Base-by-base conservation (phyloP, 108 stramenopile species). In the Nannochloropsis granulata region DNA sequence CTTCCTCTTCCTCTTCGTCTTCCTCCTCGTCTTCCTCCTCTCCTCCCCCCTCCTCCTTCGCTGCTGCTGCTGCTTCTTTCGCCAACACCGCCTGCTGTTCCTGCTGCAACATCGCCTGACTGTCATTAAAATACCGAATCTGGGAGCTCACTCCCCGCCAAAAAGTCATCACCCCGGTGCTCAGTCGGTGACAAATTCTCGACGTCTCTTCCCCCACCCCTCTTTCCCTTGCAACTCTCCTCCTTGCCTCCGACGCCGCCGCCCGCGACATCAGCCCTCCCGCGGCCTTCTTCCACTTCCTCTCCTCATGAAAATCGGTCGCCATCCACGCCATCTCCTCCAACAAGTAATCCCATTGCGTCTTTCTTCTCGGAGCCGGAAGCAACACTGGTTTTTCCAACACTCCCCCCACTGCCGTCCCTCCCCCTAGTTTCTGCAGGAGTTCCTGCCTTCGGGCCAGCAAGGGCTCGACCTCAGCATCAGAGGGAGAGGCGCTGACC, bases 241-340 rank as follows among this genome's bases (percentile, higher is more conserved):
- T 71, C 16, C 56, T 16, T 1, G 79, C 79, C 24, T 23, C 79
- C 24, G 79, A 23, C n/a, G 79, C 79, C 23, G 79, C 79, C 24
- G 24, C 79, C 9, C 79, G n/a, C 24, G 79, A 23, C 79, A 25
- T 13, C n/a, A 79, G 79, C 79, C 24, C 79, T 23, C 23, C 79
- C 79, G 79, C 79, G 23, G 79, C 79, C 8, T 25, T 21, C 42
- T 86, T 86, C 56, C 56, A 71, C 56, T 71, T 71, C 13, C 83
- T 21, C 83, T 86, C 86, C 82, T 86, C 86, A 79, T 86, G 71
- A 44, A 82, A 86, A 23, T 86, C 86, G 0, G 86, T 86, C 43
- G 86, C 82, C 82, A 86, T 80, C 23, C 82, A 82, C n/a, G 82
- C 78, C 86, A 86, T 86, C 79, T 86, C 86, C 78, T 86, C 82